These are phyloP conservation scores for Domatiomyces globalis DNA, from an alignment of 2,329 filamentous ascomycete species.

Conservation along the genomic window DNA sequence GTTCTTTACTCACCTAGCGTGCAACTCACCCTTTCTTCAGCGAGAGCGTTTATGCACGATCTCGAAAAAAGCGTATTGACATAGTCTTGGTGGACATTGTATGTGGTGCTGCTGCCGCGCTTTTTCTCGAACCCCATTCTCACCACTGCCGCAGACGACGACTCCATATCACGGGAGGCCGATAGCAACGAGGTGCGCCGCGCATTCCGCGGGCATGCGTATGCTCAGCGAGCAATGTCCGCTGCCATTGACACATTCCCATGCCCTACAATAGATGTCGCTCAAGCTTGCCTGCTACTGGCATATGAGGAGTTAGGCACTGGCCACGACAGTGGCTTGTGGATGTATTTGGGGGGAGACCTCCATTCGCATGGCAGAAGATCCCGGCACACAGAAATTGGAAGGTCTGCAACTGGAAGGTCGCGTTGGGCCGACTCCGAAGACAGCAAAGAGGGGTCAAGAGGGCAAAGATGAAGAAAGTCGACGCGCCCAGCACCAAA, in stretches of 20 bases:
- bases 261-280: conserved; percentile 67
- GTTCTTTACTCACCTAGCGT: conserved; percentile 71
- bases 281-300: conserved; percentile 69
- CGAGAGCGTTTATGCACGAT: conserved; percentile 55
- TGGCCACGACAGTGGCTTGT: conserved; percentile 74
- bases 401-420: conserved; percentile 54
- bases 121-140: conserved; percentile 53
- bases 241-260: conserved; percentile 70
- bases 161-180: conserved; percentile 31
- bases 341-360: conserved; percentile 85
- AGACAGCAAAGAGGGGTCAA: conserved; percentile 35
- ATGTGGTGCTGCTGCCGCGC: conserved; percentile 65
- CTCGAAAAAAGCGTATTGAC: conserved; percentile 66
- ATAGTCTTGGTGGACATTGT: conserved; percentile 76
- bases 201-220: conserved; percentile 61
- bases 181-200: conserved; percentile 25
- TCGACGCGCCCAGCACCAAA: conserved; percentile 28
- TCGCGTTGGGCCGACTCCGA: conserved; percentile 41
- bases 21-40: conserved; percentile 72
- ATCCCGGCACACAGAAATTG: conserved; percentile 67
- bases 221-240: conserved; percentile 69
- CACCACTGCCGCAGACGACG: conserved; percentile 33
- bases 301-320: conserved; percentile 83
- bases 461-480: conserved; percentile 31
- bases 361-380: conserved; percentile 68